Evolutionary conservation across 495 filamentous ascomycete species (phyloP), one percentile per base, ranked within the genome.

Genomic region (Rostrohypoxylon terebratum): DNA sequence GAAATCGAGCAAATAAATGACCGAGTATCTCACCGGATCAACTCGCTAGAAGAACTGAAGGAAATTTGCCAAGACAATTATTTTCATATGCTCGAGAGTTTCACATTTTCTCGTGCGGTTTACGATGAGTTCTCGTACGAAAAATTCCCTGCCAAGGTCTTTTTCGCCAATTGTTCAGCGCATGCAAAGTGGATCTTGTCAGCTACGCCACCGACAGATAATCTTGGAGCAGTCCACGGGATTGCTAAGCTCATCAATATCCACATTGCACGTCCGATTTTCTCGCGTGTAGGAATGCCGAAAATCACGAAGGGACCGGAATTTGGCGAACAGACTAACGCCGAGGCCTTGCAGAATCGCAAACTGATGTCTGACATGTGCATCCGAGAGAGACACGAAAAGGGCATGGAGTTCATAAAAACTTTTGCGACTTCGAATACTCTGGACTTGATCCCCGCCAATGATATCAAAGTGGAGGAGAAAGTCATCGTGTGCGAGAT

Each of bases 61-160:
- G 50, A 31, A 14, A n/a, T 54, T 1, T 2, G 0, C 11, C 14
- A 33, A n/a, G 50, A 3, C 23, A n/a, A 16, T 8, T 55, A 36
- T 16, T 3, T 9, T 38, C 71, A 69, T 44, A 16, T 84, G 0
- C 69, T 93, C 1, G 89, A 92, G 60, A 83, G 84, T 60, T 92
- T 89, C 77, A 79, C 78, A 10, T 93, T 87, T 71, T 83, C 87
- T 58, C 86, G 91, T 0, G 69, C 92, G 13, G 82, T 93, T 3
- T 84, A 92, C 48, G 91, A 93, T 72, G 91, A 93, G 60, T 93
- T 87, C 76, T 87, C 89, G 1, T 90, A 91, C 70, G 76, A 83
- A 38, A 79, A 83, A 13, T 70, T 80, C 20, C 69, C 80, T 3
- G 59, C 77, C 21, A 66, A 63, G 3, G 59, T 69, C n/a, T 82